Conservation (phyloP, 2,329 filamentous ascomycete species). For the Botrytis cinerea region DNA sequence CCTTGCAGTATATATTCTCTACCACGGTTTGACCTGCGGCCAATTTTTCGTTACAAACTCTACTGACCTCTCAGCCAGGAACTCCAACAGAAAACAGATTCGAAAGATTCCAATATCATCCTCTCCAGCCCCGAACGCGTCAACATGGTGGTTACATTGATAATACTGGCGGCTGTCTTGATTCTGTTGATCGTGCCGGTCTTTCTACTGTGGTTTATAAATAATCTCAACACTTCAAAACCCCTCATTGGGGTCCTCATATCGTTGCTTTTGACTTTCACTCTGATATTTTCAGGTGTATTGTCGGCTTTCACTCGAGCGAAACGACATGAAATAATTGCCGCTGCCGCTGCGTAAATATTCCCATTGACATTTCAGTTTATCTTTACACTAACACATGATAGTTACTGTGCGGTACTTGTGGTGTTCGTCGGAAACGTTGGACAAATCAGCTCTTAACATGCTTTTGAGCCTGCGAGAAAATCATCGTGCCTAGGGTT, state of each 20-base stretch:
- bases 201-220: not conserved
- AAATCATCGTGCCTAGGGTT: too few species aligned
- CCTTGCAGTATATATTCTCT: not conserved
- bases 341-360: constrained; percentile 33
- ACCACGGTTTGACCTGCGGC: not conserved
- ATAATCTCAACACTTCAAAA: not conserved
- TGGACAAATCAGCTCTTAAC: not conserved
- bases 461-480: too few species aligned
- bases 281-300: constrained; percentile 28
- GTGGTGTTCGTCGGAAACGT: not conserved
- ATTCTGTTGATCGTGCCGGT: not conserved
- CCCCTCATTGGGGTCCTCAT: not conserved
- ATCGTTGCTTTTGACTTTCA: constrained; percentile 27
- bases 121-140: not conserved
- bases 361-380: not conserved
- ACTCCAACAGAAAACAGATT: not conserved
- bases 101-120: not conserved
- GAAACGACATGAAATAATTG: constrained; percentile 34
- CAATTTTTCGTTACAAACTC: not conserved
- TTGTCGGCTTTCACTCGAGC: constrained; percentile 33
- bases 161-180: not conserved
- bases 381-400: not conserved
- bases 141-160: not conserved
- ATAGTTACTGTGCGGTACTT: not conserved
- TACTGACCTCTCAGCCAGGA: not conserved